Conservation (phyloP, 176 grass and related monocot genomes). For the Aechmea fasciata region DNA sequence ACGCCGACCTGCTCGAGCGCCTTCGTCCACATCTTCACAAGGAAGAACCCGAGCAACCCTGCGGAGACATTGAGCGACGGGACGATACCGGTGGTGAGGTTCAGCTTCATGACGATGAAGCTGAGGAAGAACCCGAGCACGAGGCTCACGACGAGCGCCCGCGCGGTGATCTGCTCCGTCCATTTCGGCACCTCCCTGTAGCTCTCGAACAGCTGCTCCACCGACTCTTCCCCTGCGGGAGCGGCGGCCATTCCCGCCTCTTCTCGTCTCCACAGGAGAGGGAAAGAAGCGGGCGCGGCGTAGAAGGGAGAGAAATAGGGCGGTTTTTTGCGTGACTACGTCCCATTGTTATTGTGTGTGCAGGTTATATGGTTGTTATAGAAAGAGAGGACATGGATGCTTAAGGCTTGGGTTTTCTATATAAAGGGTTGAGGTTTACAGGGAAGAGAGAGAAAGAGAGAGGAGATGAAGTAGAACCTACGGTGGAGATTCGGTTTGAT, state of each 20-base stretch:
- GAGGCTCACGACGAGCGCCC: conserved; percentile 53
- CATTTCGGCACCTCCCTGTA: conserved; percentile 39
- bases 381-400: too few relatives aligned
- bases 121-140: conserved; percentile 42
- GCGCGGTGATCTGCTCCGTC: conserved; percentile 57
- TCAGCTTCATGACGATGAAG: conserved; percentile 79
- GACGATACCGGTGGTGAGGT: conserved; percentile 77
- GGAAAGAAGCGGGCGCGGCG: conserved; percentile 19
- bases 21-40: conserved; percentile 39
- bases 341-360: too few relatives aligned
- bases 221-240: neutral
- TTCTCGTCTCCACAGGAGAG: neutral
- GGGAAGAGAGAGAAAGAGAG: neutral
- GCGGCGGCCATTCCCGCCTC: neutral
- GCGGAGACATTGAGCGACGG: conserved; percentile 75
- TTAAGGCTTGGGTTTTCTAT: neutral
- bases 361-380: too few relatives aligned
- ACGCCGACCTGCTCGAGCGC: conserved; percentile 26
- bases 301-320: neutral
- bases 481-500: neutral
- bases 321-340: too few relatives aligned
- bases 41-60: conserved; percentile 62
- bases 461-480: neutral
- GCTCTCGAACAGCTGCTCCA: conserved; percentile 42
- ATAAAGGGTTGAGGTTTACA: neutral